Percentiles rank a stretch among this genome's conserved stretches.
These are phyloP conservation scores for Xylaria sp. DNA, from an alignment of 2,329 filamentous ascomycete genomes.

Conservation along the genomic window DNA sequence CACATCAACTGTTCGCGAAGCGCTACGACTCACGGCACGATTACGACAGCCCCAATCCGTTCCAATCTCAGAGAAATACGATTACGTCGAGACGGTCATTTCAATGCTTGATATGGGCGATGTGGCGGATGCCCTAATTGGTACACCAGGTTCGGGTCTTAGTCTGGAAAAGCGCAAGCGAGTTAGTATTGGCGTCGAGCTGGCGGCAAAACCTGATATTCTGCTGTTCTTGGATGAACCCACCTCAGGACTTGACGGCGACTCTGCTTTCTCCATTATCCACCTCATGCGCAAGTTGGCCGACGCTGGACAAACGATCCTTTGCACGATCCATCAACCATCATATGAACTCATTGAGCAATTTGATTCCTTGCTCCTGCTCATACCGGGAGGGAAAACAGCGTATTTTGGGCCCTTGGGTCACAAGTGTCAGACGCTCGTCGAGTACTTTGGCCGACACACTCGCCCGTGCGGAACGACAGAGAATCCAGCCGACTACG, in stretches of 20 bases:
- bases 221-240: constrained; percentile 73
- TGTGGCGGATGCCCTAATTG: constrained; percentile 17
- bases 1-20: constrained; percentile 32
- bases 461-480: constrained; percentile 60
- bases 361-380: constrained; percentile 64
- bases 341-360: constrained; percentile 54
- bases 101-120: constrained; percentile 7
- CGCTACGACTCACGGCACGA: constrained; percentile 29
- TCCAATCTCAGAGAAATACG: constrained; percentile 27
- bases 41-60: constrained; percentile 22
- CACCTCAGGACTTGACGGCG: constrained; percentile 77
- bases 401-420: constrained; percentile 69
- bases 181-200: constrained; percentile 78
- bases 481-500: constrained; percentile 73
- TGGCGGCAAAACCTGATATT: constrained; percentile 76
- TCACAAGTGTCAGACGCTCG: constrained; percentile 57
- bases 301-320: constrained; percentile 53
- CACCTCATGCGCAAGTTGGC: constrained; percentile 73
- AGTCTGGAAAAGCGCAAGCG: constrained; percentile 60
- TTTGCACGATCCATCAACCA: constrained; percentile 59
- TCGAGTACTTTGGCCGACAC: constrained; percentile 67
- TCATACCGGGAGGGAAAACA: constrained; percentile 64
- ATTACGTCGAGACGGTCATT: constrained; percentile 31
- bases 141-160: constrained; percentile 37
- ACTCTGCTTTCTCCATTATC: constrained; percentile 78